Evolutionary conservation across 768 basidiomycete species (phyloP).

Genomic region (Xerocomellus amylosporus): DNA sequence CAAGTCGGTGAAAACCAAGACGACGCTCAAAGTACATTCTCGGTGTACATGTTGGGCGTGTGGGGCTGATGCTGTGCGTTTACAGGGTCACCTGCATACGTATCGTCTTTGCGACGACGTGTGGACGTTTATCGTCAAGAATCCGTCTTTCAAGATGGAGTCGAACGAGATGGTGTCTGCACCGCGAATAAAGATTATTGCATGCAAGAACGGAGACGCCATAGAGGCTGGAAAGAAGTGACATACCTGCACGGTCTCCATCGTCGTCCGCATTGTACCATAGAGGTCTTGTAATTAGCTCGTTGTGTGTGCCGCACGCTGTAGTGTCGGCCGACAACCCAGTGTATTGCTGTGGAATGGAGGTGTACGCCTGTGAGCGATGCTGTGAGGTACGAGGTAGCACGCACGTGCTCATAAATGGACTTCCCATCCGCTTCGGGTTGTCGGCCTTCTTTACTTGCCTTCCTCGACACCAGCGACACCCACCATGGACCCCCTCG

Average conservation of each 20-base stretch:
- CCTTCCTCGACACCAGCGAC: conserved; percentile 15
- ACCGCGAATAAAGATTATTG: conserved; percentile 92
- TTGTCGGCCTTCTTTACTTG: conserved; percentile 1
- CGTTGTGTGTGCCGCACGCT: not conserved
- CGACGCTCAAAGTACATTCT: conserved; percentile 74
- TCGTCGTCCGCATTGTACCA: conserved; percentile 17
- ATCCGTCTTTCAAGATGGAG: conserved; percentile 95
- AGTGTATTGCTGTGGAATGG: conserved; percentile 13
- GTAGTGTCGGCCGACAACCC: not conserved
- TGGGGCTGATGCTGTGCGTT: conserved; percentile 2
- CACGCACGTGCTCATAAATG: conserved; percentile 24
- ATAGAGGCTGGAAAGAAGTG: conserved; percentile 81
- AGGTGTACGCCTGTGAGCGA: not conserved
- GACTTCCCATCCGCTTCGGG: conserved; percentile 23
- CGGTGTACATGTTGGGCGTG: not conserved
- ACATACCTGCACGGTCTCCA: conserved; percentile 7
- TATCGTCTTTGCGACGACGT: conserved; percentile 95
- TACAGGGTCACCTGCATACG: conserved; percentile 83
- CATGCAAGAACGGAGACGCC: conserved; percentile 94
- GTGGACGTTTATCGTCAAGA: conserved; percentile 97
- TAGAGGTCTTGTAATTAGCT: conserved; percentile 28
- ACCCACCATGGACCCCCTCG: conserved; percentile 28
- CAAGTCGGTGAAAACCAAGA: conserved; percentile 93
- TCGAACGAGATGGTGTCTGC: conserved; percentile 72
- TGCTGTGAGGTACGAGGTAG: conserved; percentile 8